Base-by-base conservation (phyloP, 805 yeast species). In the Metschnikowia amazonensis region DNA sequence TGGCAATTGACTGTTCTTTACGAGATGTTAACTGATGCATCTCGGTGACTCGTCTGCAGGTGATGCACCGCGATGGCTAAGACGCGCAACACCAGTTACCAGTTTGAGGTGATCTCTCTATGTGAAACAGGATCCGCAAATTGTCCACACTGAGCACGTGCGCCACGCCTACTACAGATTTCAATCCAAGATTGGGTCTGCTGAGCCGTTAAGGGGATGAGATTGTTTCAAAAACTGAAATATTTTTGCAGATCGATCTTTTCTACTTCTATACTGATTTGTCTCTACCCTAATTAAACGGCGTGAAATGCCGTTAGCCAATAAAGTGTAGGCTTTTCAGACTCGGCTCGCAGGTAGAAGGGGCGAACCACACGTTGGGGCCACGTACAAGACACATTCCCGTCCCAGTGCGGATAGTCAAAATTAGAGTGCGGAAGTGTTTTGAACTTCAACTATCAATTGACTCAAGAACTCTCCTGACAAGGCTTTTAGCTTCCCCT, bases 11-110 rank as follows among this genome's bases (percentile, higher is more conserved):
- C 14, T 36, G 7, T 17, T 11, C 25, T 2, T 4, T n/a, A 34
- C 7, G 25, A 27, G 40, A 27, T 17, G 16, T 8, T 24, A 14
- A 35, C 14, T 35, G 20, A 23, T 35, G 28, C 28, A 35, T n/a
- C 29, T 11, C 10, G 20, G 38, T 21, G 25, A 21, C 36, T n/a
- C 20, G 20, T 35, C 9, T 35, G 38, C 38, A 23, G 38, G 29
- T 35, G 29, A 14, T 14, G 18, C 29, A 29, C 18, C 9, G 38
- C 38, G n/a, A 2, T 35, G 20, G 38, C 25, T 7, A 24, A 10
- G 38, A 35, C 38, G 38, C 38, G 38, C 38, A 23, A 35, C 28
- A 35, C 28, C 20, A 23, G n/a, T 14, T 25, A 9, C 29, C 38
- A 8, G n/a, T 14, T 24, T 23, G 18, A 23, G 21, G 36, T 14